Conservation (phyloP, 1,284 basidiomycete species). For the Trametes versicolor region DNA sequence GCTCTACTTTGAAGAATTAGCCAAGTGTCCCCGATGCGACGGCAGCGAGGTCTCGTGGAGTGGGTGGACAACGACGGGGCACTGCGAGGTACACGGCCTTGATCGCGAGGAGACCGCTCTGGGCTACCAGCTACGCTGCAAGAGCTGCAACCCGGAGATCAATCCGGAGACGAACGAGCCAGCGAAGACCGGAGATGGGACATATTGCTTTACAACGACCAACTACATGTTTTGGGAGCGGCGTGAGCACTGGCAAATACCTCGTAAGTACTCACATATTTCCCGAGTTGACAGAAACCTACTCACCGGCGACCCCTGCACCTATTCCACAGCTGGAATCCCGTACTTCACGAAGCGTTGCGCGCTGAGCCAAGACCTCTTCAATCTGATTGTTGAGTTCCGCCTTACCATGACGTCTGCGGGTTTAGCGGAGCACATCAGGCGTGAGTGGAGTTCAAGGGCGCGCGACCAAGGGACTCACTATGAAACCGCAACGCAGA, state of each 20-base stretch:
- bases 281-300: not conserved
- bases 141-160: conserved; percentile 28
- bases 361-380: not conserved
- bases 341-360: conserved; percentile 7
- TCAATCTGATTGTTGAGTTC: not conserved
- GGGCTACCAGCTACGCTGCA: conserved; percentile 36
- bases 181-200: not conserved
- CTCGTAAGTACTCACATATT: not conserved
- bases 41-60: conserved; percentile 21
- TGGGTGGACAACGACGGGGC: conserved; percentile 32
- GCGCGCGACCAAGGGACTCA: not conserved
- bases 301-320: not conserved
- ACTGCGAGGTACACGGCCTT: conserved; percentile 36
- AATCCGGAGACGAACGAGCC: conserved; percentile 6
- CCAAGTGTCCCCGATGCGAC: conserved; percentile 33
- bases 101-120: conserved; percentile 33
- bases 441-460: not conserved
- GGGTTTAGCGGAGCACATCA: conserved; percentile 1
- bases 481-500: not conserved
- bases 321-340: not conserved
- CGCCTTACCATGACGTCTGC: conserved; percentile 7
- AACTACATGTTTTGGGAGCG: conserved; percentile 8
- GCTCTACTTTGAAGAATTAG: conserved; percentile 30
- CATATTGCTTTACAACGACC: conserved; percentile 9
- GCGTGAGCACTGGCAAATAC: conserved; percentile 8